phyloP scores from a whole-genome alignment of 1,284 basidiomycete genomes.

The Leccinum ponderosum region DNA sequence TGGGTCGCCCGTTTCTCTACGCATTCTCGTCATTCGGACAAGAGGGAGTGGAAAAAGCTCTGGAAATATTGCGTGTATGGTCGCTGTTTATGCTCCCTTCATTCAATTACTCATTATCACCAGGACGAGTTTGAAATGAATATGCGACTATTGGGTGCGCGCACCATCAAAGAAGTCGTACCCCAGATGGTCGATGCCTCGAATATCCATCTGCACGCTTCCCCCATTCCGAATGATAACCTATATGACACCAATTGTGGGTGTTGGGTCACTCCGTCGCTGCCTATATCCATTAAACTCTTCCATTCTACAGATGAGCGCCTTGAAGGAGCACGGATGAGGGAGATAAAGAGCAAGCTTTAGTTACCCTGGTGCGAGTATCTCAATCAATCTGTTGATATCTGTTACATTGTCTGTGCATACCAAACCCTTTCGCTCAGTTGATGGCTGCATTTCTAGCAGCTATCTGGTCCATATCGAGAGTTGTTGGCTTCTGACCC shows the following conservation, averaged over 20 bases:
- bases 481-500: background rate
- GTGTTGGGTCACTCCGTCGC: constrained; percentile 27
- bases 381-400: background rate
- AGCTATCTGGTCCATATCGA: background rate
- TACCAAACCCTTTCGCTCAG: constrained; percentile 7
- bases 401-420: background rate
- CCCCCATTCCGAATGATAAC: constrained; percentile 66
- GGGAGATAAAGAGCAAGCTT: constrained; percentile 50
- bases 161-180: constrained; percentile 73
- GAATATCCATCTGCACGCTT: constrained; percentile 62
- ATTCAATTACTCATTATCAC: background rate
- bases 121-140: constrained; percentile 96
- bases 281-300: background rate
- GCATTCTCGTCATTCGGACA: constrained; percentile 88
- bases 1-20: constrained; percentile 86
- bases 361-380: constrained; percentile 26
- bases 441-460: background rate
- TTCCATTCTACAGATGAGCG: constrained; percentile 43
- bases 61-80: constrained; percentile 76
- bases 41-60: constrained; percentile 76
- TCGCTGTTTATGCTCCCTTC: background rate
- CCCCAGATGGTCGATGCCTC: constrained; percentile 89
- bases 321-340: constrained; percentile 55
- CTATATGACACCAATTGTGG: constrained; percentile 80
- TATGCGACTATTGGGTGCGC: constrained; percentile 85